Percentiles rank a stretch among this genome's conserved stretches.
phyloP scores from a whole-genome alignment of 306 rosid species.

The Trifolium repens region DNA sequence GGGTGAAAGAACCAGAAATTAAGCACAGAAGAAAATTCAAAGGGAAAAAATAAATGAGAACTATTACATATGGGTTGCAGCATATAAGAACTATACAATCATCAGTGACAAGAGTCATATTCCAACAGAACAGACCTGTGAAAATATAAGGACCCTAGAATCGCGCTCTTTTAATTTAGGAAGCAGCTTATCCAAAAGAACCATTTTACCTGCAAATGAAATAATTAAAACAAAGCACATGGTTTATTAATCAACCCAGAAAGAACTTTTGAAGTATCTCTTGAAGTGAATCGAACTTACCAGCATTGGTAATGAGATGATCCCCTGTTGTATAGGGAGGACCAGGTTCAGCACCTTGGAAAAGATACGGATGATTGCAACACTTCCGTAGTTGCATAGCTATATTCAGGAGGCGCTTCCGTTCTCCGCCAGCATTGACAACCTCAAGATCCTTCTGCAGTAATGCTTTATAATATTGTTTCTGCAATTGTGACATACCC shows the following conservation, averaged over 20 bases:
- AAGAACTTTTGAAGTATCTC: constrained; percentile 33
- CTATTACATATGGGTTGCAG: constrained; percentile 21
- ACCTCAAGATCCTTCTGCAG: constrained; percentile 99
- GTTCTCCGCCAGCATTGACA: constrained; percentile 99
- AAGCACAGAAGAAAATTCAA: constrained; percentile 7
- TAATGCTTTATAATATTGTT: constrained; percentile 87
- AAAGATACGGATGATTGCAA: constrained; percentile 97
- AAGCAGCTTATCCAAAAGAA: constrained; percentile 96
- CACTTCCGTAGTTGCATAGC: constrained; percentile 99
- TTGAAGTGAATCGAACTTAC: constrained; percentile 48
- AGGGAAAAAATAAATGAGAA: constrained; percentile 28
- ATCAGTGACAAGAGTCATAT: constrained; percentile 25
- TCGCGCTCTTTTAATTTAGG: constrained; percentile 98
- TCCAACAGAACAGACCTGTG: constrained; percentile 57
- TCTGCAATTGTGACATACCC: constrained; percentile 99
- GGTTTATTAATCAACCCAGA: constrained; percentile 23
- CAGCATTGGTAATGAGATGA: constrained; percentile 91
- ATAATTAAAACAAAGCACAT: not conserved
- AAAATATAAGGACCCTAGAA: constrained; percentile 94
- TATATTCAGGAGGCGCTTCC: constrained; percentile 93
- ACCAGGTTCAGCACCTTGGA: constrained; percentile 99
- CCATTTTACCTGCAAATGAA: constrained; percentile 85
- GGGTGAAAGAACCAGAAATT: constrained; percentile 30
- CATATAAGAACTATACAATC: constrained; percentile 23
- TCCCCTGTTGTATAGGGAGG: constrained; percentile 98